These are phyloP conservation scores for Naganishia cerealis DNA, from an alignment of 1,284 basidiomycete genomes.

Conservation along the genomic window DNA sequence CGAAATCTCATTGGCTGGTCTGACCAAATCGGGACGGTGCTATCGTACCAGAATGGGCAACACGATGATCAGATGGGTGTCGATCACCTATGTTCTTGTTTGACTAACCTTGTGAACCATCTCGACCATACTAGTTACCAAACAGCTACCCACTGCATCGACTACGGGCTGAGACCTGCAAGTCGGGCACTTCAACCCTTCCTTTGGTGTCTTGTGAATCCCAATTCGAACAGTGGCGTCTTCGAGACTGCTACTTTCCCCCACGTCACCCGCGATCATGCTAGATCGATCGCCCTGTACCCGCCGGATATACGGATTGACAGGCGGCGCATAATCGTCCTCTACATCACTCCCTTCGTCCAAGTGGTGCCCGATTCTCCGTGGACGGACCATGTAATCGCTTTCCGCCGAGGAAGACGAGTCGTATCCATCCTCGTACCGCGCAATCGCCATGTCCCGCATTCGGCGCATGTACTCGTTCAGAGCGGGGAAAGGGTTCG, in stretches of 20 bases:
- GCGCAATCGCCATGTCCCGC: conserved; percentile 7
- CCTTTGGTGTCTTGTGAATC: conserved; percentile 27
- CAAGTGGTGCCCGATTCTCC: conserved; percentile 1
- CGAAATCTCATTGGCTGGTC: conserved; percentile 20
- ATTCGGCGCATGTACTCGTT: conserved; percentile 20
- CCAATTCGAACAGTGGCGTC: conserved; percentile 21
- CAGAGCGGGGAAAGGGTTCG: conserved; percentile 28
- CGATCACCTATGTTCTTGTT: not conserved
- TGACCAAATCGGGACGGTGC: conserved; percentile 28
- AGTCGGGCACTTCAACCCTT: conserved; percentile 31
- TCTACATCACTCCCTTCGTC: conserved; percentile 21
- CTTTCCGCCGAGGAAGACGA: conserved; percentile 16
- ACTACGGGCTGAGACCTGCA: conserved; percentile 26
- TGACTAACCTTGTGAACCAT: conserved; percentile 24
- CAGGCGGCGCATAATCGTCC: conserved; percentile 16
- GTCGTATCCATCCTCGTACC: conserved; percentile 28
- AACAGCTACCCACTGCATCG: conserved; percentile 19
- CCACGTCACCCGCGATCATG: not conserved
- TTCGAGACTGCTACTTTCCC: not conserved
- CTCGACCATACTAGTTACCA: conserved; percentile 29
- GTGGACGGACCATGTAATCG: not conserved
- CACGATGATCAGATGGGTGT: not conserved
- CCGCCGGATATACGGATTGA: conserved; percentile 21
- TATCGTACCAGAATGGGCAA: not conserved
- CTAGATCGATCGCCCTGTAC: not conserved